Conservation (phyloP, 331 rosid genomes). For the Spiraea crenata region DNA sequence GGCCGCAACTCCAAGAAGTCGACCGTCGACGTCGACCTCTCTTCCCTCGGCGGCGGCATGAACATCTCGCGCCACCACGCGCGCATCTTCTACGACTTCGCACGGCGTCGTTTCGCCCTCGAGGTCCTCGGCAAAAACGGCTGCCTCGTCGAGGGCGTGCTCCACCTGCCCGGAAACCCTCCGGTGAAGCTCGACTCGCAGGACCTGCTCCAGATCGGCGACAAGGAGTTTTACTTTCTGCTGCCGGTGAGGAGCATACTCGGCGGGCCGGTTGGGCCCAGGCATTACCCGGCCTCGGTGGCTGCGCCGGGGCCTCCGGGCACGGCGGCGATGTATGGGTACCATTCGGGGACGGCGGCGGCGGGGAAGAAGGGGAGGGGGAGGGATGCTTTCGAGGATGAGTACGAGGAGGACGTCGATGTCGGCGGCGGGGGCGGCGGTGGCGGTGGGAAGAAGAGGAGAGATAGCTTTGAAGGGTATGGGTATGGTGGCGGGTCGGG, state of each 20-base stretch:
- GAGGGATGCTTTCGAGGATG: conserved; percentile 76
- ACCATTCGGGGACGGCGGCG: conserved; percentile 41
- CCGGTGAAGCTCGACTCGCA: conserved; percentile 97
- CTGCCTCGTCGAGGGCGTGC: conserved; percentile 94
- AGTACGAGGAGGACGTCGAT: conserved; percentile 73
- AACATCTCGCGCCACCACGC: conserved; percentile 98
- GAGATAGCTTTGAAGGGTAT: conserved; percentile 65
- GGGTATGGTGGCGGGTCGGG: conserved; percentile 55
- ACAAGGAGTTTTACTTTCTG: conserved; percentile 87
- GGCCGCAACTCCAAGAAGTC: conserved; percentile 99
- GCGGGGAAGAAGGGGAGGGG: conserved; percentile 68
- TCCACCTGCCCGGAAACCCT: conserved; percentile 86
- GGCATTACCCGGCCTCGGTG: conserved; percentile 42
- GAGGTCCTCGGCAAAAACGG: conserved; percentile 99
- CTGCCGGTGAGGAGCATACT: conserved; percentile 77
- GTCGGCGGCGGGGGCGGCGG: conserved; percentile 44
- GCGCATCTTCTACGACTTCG: conserved; percentile 91
- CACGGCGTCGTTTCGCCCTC: conserved; percentile 95
- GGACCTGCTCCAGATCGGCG: conserved; percentile 97
- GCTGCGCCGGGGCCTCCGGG: conserved; percentile 29
- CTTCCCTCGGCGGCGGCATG: conserved; percentile 99
- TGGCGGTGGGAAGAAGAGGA: conserved; percentile 74
- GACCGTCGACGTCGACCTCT: conserved; percentile 92
- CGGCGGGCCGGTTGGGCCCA: conserved; percentile 51
- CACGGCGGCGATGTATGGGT: conserved; percentile 46